These are phyloP conservation scores for Favolaschia claudopus DNA, from an alignment of 768 basidiomycete genomes.

Conservation along the genomic window DNA sequence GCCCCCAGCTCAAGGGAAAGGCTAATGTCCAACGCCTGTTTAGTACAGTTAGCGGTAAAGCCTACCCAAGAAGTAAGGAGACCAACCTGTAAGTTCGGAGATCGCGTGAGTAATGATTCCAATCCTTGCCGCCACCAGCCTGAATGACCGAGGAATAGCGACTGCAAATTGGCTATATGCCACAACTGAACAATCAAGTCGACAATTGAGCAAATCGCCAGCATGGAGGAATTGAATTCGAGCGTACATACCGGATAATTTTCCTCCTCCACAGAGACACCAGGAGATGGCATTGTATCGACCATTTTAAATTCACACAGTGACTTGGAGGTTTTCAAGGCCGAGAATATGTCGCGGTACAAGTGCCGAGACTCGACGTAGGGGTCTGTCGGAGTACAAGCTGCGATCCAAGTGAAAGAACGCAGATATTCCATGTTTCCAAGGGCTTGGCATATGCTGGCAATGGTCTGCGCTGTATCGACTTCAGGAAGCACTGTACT, in stretches of 20 bases:
- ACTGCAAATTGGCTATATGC: constrained; percentile 13
- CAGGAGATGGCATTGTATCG: background rate
- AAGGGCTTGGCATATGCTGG: constrained; percentile 13
- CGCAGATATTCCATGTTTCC: constrained; percentile 16
- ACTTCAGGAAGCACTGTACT: background rate
- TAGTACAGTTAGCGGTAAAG: background rate
- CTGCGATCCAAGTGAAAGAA: constrained; percentile 9
- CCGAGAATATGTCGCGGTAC: background rate
- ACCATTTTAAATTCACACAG: constrained; percentile 8
- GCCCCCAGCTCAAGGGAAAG: background rate
- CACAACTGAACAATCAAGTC: too few relatives aligned
- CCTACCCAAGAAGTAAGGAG: background rate
- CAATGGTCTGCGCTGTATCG: background rate
- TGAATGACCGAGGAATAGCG: constrained; percentile 4
- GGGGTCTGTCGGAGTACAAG: background rate
- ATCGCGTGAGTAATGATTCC: background rate
- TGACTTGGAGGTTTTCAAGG: constrained; percentile 2
- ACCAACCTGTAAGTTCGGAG: constrained; percentile 15
- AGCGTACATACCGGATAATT: constrained; percentile 9
- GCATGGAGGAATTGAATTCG: too few relatives aligned
- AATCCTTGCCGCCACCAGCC: constrained; percentile 6
- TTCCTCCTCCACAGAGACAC: background rate
- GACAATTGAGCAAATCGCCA: too few relatives aligned
- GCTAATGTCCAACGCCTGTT: constrained; percentile 3
- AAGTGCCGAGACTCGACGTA: constrained; percentile 1